Percentiles rank a stretch among this genome's conserved stretches.
Evolutionary conservation across 164 flowering plant species (phyloP).

Genomic region (Vitis amurensis): DNA sequence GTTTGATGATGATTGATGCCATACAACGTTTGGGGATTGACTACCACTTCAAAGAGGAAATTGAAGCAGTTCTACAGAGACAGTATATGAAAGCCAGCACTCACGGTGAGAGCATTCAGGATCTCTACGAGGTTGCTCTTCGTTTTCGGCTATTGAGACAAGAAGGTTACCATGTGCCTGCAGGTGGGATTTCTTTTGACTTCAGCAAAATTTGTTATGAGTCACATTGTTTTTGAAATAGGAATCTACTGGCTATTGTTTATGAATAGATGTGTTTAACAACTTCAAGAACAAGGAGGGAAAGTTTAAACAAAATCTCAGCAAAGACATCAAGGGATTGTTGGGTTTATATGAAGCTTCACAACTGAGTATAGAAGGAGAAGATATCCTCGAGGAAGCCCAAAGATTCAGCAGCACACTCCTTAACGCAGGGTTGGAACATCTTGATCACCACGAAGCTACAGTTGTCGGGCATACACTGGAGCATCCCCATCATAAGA

Average conservation of each 20-base stretch:
- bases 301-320: neutral
- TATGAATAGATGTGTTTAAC: no score
- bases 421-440: slow-evolving; percentile 18
- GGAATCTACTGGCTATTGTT: neutral
- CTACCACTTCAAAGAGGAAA: neutral
- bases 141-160: neutral
- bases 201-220: no score
- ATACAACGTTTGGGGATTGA: neutral
- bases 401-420: slow-evolving; percentile 21
- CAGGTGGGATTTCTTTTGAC: neutral
- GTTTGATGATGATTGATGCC: neutral
- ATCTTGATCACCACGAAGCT: slow-evolving; percentile 18
- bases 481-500: slow-evolving; percentile 42
- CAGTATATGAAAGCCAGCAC: neutral
- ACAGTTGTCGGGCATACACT: slow-evolving; percentile 20
- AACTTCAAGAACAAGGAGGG: slow-evolving; percentile 14
- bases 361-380: slow-evolving; percentile 34
- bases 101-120: neutral
- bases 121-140: neutral
- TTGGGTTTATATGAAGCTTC: slow-evolving; percentile 31
- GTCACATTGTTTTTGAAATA: no score
- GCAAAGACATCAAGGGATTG: slow-evolving; percentile 17
- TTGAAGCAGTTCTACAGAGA: neutral
- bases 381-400: slow-evolving; percentile 49
- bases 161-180: neutral